Base-by-base conservation (phyloP, 805 yeast species). In the Yamadazyma akitaensis region DNA sequence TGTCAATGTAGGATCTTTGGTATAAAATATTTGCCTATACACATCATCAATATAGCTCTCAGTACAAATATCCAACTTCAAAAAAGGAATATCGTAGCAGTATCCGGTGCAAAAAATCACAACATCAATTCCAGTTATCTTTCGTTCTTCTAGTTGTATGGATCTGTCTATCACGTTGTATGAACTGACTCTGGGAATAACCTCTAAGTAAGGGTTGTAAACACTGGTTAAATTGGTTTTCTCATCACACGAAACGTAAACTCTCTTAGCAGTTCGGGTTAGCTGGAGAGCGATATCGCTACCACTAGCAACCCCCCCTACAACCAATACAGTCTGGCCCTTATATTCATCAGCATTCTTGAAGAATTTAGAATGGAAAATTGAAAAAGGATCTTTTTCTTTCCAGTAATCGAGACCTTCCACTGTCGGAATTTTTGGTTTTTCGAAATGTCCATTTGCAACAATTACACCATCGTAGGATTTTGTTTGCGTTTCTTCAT, bases 241-340 rank as follows among this genome's bases (percentile, higher is more conserved):
- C 7, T 57, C 61, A 28, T 46, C 51, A 17, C 46, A 45, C 4
- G 60, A 54, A 12, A 59, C 54, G 43, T 54, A 55, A 0, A 58
- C 51, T 19, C 53, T 68, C 18, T 72, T 63, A 8, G 59, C 60
- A 2, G 49, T 57, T 2, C 69, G 66, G 1, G 82, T 77, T 16
- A 83, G 57, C 58, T 85, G 91, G 47, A 73, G 75, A 2, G 88
- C 78, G 36, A 86, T 68, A 58, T 89, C 96, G 16, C 80, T 77
- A 24, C 92, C 96, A 26, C 89, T 81, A 2, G 94, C 85, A 10
- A 84, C 81, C 55, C 82, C 84, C 0, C 96, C 96, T n/a, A 88
- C 79, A 6, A 87, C 75, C 37, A 88, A 61, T 13, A 83, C 80
- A n/a, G 64, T 72, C 37, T 68, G 62, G 19, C 68, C 63, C 6